Evolutionary conservation across 2,329 filamentous ascomycete species (phyloP), one percentile per base, ranked within the genome.

Genomic region (Arthroderma sp.): DNA sequence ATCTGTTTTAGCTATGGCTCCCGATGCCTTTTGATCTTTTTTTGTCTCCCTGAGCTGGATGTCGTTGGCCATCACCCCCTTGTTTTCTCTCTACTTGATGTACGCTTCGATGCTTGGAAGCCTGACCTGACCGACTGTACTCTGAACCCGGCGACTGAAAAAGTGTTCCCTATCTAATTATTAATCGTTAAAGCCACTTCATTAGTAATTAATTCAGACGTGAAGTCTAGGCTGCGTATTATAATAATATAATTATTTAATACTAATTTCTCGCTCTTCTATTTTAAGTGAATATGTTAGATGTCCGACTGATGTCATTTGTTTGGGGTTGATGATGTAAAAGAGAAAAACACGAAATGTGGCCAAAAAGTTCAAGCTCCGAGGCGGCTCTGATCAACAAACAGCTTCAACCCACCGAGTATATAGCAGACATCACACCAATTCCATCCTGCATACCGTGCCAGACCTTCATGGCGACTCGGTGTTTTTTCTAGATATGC

Each of bases 161-260:
- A 51, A 51, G 47, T 51, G 47, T 51, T 51, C n/a, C n/a, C 47
- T 47, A 21, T 51, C n/a, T 51, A 51, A 51, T 51, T 31, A 7
- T 33, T 51, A 51, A 51, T 51, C 47, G 47, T 25, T 21, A 51
- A 51, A 51, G 23, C 6, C 28, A 8, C 47, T 51, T 51, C 47
- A 51, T 49, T 51, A 51, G n/a, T 33, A 51, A 17, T 33, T 31
- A 31, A 51, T 31, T 15, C n/a, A 17, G 15, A 28, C 17, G 33
- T 51, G 47, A 19, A 17, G 47, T 51, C 13, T 25, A 25, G 5
- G 2, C 21, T 28, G 13, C 41, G 41, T 47, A 47, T 47, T 47
- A 23, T 25, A 47, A 47, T 47, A 28, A 43, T 43, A 43, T 44
- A 44, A 25, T 47, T 47, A 43, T 43, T 43, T 21, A 44, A 44